These are phyloP conservation scores for Sedum album DNA, from an alignment of 164 flowering plant genomes.

Conservation along the genomic window DNA sequence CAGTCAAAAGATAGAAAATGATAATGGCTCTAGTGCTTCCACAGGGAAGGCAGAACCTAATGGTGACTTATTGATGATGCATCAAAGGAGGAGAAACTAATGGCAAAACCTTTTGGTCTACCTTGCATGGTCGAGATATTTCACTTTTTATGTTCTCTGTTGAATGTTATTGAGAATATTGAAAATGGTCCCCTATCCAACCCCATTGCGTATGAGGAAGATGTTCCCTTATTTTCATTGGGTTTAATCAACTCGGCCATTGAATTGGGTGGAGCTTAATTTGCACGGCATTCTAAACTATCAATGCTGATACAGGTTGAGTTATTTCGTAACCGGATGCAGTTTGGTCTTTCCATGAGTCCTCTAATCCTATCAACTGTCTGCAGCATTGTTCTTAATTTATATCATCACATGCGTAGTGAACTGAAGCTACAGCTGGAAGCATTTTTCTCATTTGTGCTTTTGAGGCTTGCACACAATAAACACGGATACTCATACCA, in stretches of 20 bases:
- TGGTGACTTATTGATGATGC: slow-evolving; percentile 20
- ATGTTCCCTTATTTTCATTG: not conserved
- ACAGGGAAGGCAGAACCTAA: slow-evolving; percentile 17
- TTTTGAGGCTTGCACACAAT: not conserved
- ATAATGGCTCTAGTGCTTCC: slow-evolving; percentile 20
- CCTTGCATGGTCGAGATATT: slow-evolving; percentile 66
- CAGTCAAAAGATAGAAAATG: slow-evolving; percentile 28
- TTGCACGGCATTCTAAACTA: not conserved
- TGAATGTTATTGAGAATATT: slow-evolving; percentile 38
- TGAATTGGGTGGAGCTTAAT: not conserved
- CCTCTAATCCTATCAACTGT: not conserved
- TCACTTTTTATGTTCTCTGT: slow-evolving; percentile 47
- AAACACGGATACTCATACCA: not conserved
- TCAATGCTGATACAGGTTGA: not conserved
- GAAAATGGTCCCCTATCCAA: slow-evolving; percentile 39
- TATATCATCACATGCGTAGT: slow-evolving; percentile 38
- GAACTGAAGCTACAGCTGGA: slow-evolving; percentile 18
- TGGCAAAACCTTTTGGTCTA: slow-evolving; percentile 52
- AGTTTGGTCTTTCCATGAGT: not conserved
- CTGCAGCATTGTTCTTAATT: not conserved
- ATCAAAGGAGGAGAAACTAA: slow-evolving; percentile 23
- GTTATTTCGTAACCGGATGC: not conserved
- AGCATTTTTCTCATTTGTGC: not conserved
- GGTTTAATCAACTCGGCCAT: not conserved
- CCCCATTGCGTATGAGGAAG: slow-evolving; percentile 24